Evolutionary conservation across 208 protist genomes (phyloP), one percentile per base, ranked within the genome.

Genomic region (Trypanosomatidae sp.): DNA sequence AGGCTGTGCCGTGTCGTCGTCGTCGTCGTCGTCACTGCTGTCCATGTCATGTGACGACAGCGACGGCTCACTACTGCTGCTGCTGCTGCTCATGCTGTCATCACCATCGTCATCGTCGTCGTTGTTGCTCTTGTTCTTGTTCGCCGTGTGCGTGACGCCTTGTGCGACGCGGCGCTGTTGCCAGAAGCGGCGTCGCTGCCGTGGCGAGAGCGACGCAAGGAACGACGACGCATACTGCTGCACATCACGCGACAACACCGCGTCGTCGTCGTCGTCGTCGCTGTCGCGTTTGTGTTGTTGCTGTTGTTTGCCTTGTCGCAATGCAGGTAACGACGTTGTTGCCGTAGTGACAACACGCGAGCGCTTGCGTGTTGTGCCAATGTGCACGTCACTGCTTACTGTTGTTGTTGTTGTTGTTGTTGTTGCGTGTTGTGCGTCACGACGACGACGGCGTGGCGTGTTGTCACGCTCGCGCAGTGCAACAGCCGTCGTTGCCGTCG

Each of bases 101-200:
- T 58, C 46, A 11, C 21, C 25, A 6, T 43, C 40, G 0, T 44
- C 38, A 18, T 30, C 45, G 15, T 52, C 53, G 20, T 13, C 27
- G 18, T 13, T 43, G 16, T 11, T 30, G 19, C 11, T 20, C 22
- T 7, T 38, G 7, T 23, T 20, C 11, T 10, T 16, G 7, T 6
- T 30, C 27, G 32, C 13, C 22, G 11, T 7, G 23, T 16, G 33
- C 20, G 50, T 75, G n/a, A n/a, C n/a, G 11, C 79, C 79, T 19
- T 71, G 65, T 7, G 79, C 79, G 19, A 79, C 71, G 20, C 67
- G 53, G 21, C 79, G 70, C 25, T 78, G 40, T 2, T 52, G 52
- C 79, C 79, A 89, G 53, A 89, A 82, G 18, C 48, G 21, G 26
- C 68, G 39, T n/a, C 64, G 63, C 22, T 58, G 47, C 8, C 24